Percentiles rank a stretch among this genome's conserved stretches.
Conservation (phyloP, 1,284 basidiomycete species). For the Pseudozyma hubeiensis region DNA sequence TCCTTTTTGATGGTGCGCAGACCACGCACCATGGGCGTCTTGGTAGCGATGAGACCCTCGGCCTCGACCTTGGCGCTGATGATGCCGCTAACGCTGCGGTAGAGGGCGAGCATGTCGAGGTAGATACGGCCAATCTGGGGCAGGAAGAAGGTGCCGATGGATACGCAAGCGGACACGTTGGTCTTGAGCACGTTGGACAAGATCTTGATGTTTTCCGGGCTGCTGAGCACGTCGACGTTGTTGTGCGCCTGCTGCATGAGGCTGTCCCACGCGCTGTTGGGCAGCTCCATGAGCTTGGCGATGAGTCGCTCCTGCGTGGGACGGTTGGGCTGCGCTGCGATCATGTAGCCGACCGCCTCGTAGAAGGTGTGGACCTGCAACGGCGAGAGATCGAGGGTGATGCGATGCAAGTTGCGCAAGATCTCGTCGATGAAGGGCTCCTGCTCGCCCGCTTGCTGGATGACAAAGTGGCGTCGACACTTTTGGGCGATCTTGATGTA, state of each 20-base stretch:
- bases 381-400: slow-evolving; percentile 93
- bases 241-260: slow-evolving; percentile 95
- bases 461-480: slow-evolving; percentile 96
- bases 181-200: slow-evolving; percentile 97
- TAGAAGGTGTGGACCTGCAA: slow-evolving; percentile 77
- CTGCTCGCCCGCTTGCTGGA: slow-evolving; percentile 96
- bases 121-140: slow-evolving; percentile 97
- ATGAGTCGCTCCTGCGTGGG: slow-evolving; percentile 96
- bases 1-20: slow-evolving; percentile 99
- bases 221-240: slow-evolving; percentile 90
- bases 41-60: slow-evolving; percentile 86
- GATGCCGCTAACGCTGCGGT: slow-evolving; percentile 97
- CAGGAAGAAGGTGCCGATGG: slow-evolving; percentile 95
- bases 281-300: slow-evolving; percentile 93
- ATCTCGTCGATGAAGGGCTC: slow-evolving; percentile 99
- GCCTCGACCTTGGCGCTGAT: slow-evolving; percentile 91
- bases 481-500: slow-evolving; percentile 99
- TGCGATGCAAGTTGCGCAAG: slow-evolving; percentile 87
- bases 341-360: slow-evolving; percentile 99
- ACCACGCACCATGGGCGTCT: slow-evolving; percentile 95
- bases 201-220: slow-evolving; percentile 95
- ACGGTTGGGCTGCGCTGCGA: slow-evolving; percentile 97
- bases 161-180: slow-evolving; percentile 96
- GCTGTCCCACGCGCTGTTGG: slow-evolving; percentile 98
- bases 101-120: slow-evolving; percentile 97